These are phyloP conservation scores for Acanthamoeba sp. DNA, from an alignment of 208 protist species.

Conservation along the genomic window DNA sequence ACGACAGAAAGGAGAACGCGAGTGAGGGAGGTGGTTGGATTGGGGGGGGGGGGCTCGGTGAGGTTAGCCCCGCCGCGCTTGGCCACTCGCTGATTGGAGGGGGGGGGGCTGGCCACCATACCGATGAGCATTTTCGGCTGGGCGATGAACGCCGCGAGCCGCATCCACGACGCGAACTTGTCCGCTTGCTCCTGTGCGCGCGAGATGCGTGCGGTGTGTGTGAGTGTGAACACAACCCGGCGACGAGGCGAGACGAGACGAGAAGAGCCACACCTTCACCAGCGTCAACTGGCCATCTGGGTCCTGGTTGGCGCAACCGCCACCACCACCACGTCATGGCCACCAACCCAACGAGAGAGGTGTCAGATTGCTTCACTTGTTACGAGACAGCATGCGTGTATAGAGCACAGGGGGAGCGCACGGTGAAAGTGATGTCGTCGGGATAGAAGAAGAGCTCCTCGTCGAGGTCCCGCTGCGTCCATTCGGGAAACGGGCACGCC, in stretches of 20 bases:
- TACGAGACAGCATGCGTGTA: too few relatives aligned
- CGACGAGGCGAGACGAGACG: too few relatives aligned
- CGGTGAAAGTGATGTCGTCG: neutral
- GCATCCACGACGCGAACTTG: conserved; percentile 14
- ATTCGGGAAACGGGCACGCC: neutral
- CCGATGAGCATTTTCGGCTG: conserved; percentile 57
- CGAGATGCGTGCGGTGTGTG: too few relatives aligned
- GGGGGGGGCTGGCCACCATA: neutral
- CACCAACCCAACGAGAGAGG: neutral
- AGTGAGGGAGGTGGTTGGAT: neutral
- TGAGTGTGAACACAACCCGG: too few relatives aligned
- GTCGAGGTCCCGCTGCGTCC: conserved; percentile 37
- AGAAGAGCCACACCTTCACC: neutral
- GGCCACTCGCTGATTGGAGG: too few relatives aligned
- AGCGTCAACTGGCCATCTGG: conserved; percentile 49
- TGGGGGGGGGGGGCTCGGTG: too few relatives aligned
- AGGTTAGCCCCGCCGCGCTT: too few relatives aligned
- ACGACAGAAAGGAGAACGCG: neutral
- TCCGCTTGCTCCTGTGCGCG: conserved; percentile 43
- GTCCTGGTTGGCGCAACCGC: conserved; percentile 23
- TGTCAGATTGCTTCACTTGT: too few relatives aligned
- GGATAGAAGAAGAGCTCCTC: conserved; percentile 69
- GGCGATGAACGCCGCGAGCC: conserved; percentile 5
- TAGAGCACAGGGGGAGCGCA: neutral
- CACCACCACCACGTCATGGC: neutral